phyloP scores from a whole-genome alignment of 2,329 filamentous ascomycete genomes.

The Arachnomyces sp. region DNA sequence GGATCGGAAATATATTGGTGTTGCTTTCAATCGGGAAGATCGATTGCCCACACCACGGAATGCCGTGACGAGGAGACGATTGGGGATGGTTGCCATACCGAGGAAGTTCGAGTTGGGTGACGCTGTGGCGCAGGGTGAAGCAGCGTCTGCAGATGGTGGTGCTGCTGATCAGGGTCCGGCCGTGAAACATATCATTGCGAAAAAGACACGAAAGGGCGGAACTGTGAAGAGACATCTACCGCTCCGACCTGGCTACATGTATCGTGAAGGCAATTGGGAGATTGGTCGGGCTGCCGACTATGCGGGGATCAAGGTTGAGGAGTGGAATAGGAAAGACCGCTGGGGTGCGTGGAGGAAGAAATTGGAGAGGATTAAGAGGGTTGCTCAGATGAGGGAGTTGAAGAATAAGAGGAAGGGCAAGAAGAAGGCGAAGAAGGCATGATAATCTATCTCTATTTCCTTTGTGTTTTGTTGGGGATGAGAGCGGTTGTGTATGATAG shows the following conservation, averaged over 20 bases:
- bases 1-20: constrained; percentile 87
- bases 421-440: constrained; percentile 26
- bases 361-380: constrained; percentile 42
- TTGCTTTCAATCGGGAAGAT: constrained; percentile 77
- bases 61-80: constrained; percentile 63
- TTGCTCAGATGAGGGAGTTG: constrained; percentile 48
- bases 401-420: constrained; percentile 38
- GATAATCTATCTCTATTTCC: constrained; percentile 12
- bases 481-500: no score
- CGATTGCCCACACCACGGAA: constrained; percentile 69
- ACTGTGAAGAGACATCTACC: constrained; percentile 16
- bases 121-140: constrained; percentile 7
- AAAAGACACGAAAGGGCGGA: constrained; percentile 3
- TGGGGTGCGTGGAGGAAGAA: constrained; percentile 61
- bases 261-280: constrained; percentile 59
- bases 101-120: constrained; percentile 16
- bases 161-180: constrained; percentile 17
- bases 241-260: constrained; percentile 54
- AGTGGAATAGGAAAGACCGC: constrained; percentile 52
- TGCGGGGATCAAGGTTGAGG: constrained; percentile 48
- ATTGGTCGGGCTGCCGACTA: constrained; percentile 58
- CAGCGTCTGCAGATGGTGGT: constrained; percentile 12
- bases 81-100: constrained; percentile 61
- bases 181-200: constrained; percentile 8
- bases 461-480: constrained; percentile 5